Evolutionary conservation across 1,284 basidiomycete species (phyloP).

Genomic region (Ganoderma leucocontextum): DNA sequence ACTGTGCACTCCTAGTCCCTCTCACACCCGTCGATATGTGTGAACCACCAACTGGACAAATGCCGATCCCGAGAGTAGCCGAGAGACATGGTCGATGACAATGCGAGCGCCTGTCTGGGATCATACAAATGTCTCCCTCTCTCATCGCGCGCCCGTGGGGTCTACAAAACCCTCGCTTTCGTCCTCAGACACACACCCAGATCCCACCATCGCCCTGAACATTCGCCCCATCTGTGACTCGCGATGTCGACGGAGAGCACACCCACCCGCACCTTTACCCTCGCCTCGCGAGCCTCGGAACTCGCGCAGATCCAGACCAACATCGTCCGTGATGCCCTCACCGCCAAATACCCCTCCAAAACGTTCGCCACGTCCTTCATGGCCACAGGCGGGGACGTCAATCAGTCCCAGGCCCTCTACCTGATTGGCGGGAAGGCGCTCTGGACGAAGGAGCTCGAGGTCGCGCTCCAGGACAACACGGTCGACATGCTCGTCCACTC

Average conservation of each 20-base stretch:
- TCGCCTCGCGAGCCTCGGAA: conserved; percentile 88
- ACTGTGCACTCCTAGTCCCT: conserved; percentile 2
- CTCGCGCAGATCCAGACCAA: conserved; percentile 91
- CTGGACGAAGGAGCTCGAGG: conserved; percentile 97
- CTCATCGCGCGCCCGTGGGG: conserved; percentile 7
- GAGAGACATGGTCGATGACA: background rate
- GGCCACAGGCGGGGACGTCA: conserved; percentile 92
- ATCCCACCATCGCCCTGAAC: background rate
- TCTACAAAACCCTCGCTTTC: conserved; percentile 1
- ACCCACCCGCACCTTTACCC: conserved; percentile 46
- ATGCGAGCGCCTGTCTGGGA: background rate
- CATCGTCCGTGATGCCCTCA: conserved; percentile 69
- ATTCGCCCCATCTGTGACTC: background rate
- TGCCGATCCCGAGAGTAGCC: background rate
- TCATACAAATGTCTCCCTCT: conserved; percentile 5
- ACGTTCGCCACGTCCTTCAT: conserved; percentile 84
- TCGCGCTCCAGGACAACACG: conserved; percentile 72
- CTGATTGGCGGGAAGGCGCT: conserved; percentile 87
- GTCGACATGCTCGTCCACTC: conserved; percentile 97
- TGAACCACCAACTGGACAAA: conserved; percentile 18
- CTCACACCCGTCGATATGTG: conserved; percentile 18
- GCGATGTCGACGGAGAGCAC: background rate
- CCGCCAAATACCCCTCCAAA: conserved; percentile 53
- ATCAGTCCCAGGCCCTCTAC: conserved; percentile 85
- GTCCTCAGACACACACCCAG: background rate